These are phyloP conservation scores for Tremellales sp. DNA, from an alignment of 1,284 basidiomycete species.

Conservation along the genomic window DNA sequence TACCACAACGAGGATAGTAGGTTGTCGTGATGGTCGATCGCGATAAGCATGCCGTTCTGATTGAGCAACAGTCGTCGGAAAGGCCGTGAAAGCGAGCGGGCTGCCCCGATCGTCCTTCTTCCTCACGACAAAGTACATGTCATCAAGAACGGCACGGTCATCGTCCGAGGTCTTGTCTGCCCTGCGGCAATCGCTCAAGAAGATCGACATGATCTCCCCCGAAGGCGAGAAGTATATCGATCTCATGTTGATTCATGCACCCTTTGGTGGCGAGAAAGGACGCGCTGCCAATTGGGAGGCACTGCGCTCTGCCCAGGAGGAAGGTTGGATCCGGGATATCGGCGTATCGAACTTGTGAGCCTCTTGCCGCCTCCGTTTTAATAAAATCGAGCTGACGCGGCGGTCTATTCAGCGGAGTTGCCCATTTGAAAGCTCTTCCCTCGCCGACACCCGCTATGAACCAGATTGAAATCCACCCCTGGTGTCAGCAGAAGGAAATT, in stretches of 20 bases:
- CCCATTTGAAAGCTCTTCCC: conserved; percentile 73
- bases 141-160: conserved; percentile 53
- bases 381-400: not conserved
- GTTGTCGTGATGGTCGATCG: conserved; percentile 46
- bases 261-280: conserved; percentile 28
- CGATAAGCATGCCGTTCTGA: not conserved
- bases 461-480: conserved; percentile 83
- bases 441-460: conserved; percentile 69
- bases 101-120: conserved; percentile 37
- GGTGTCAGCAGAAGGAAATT: conserved; percentile 74
- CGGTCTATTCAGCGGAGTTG: conserved; percentile 57
- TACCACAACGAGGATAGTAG: conserved; percentile 76
- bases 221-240: conserved; percentile 57
- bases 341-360: conserved; percentile 75
- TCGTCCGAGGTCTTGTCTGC: conserved; percentile 36
- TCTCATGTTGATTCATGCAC: conserved; percentile 66
- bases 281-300: conserved; percentile 38
- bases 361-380: not conserved
- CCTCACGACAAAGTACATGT: conserved; percentile 60
- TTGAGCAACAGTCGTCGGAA: conserved; percentile 27
- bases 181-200: conserved; percentile 43
- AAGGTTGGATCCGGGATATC: conserved; percentile 65
- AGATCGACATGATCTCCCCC: conserved; percentile 7
- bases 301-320: conserved; percentile 48
- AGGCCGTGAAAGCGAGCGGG: conserved; percentile 14